phyloP scores from a whole-genome alignment of 441 rosid species.

The Eutrema salsugineum region DNA sequence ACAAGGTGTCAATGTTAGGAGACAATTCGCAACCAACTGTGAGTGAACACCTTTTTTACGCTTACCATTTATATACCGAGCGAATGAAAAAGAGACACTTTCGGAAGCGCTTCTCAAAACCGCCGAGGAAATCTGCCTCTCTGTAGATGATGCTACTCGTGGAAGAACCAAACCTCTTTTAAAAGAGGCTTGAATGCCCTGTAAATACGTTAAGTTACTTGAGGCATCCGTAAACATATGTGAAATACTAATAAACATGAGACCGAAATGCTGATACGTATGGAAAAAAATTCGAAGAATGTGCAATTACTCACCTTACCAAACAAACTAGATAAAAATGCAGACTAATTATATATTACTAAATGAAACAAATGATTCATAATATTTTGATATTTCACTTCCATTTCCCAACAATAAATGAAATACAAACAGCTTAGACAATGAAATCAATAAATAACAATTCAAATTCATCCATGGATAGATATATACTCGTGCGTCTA shows the following conservation, averaged over 20 bases:
- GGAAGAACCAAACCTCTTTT: conserved; percentile 37
- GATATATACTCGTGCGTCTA: background rate
- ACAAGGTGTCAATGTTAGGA: background rate
- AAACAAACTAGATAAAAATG: background rate
- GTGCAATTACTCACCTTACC: background rate
- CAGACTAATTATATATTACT: background rate
- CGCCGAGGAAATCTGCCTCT: conserved; percentile 27
- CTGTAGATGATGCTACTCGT: conserved; percentile 24
- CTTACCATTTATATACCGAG: conserved; percentile 42
- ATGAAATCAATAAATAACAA: background rate
- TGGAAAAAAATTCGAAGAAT: background rate
- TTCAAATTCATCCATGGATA: background rate
- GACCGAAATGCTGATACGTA: background rate
- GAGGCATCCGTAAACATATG: conserved; percentile 15
- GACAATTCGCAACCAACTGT: background rate
- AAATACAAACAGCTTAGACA: background rate
- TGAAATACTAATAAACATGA: background rate
- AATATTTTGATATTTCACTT: background rate
- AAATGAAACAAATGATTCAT: background rate
- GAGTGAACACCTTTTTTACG: background rate
- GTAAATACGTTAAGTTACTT: conserved; percentile 13
- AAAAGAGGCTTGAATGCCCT: conserved; percentile 52
- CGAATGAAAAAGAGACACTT: conserved; percentile 32
- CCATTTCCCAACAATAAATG: background rate
- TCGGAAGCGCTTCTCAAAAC: conserved; percentile 25